phyloP scores from a whole-genome alignment of 495 filamentous ascomycete genomes.

The Penicillium fimorum region DNA sequence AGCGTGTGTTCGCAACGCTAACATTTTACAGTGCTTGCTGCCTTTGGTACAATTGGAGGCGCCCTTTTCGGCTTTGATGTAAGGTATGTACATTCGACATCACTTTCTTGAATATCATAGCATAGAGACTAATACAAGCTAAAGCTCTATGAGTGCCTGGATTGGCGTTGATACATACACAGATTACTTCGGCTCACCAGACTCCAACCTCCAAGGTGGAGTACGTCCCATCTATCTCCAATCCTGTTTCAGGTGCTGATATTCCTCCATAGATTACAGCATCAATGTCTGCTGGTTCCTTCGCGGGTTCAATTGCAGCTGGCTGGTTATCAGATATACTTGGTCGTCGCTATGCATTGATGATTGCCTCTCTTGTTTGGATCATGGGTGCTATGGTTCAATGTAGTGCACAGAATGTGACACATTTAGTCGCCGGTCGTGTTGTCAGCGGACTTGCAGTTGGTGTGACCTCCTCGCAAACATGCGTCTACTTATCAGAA shows the following conservation, averaged over 20 bases:
- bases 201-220: slow-evolving; percentile 60
- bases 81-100: slow-evolving; percentile 25
- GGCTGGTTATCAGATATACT: slow-evolving; percentile 65
- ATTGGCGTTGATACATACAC: slow-evolving; percentile 68
- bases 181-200: slow-evolving; percentile 63
- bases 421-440: slow-evolving; percentile 66
- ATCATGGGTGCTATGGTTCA: slow-evolving; percentile 68
- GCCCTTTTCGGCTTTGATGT: slow-evolving; percentile 48
- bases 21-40: slow-evolving; percentile 39
- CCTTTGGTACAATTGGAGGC: slow-evolving; percentile 51
- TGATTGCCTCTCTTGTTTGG: slow-evolving; percentile 69
- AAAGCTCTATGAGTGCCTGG: slow-evolving; percentile 66
- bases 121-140: neutral
- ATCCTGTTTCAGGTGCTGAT: neutral
- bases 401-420: slow-evolving; percentile 57
- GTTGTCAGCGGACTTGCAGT: slow-evolving; percentile 71
- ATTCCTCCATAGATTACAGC: slow-evolving; percentile 35
- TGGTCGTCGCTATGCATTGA: slow-evolving; percentile 62
- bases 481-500: slow-evolving; percentile 80
- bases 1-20: neutral
- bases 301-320: slow-evolving; percentile 61
- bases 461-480: slow-evolving; percentile 73
- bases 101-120: neutral
- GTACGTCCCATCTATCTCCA: slow-evolving; percentile 23
- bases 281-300: slow-evolving; percentile 66